phyloP scores from a whole-genome alignment of 208 protist genomes.

The Herpetomonas muscarum region DNA sequence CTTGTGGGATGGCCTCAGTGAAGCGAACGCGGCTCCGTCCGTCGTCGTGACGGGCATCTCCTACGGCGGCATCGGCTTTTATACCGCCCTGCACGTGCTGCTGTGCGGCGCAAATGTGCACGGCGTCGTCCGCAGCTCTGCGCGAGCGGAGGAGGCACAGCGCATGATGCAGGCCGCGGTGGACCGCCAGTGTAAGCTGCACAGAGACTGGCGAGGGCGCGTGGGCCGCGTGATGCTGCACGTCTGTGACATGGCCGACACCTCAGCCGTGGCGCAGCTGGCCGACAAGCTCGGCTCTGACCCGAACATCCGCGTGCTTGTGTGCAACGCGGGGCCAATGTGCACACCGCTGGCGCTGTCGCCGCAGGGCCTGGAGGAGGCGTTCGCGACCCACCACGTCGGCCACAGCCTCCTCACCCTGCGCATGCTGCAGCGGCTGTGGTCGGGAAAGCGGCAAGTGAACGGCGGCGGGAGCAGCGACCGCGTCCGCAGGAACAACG shows the following conservation, averaged over 20 bases:
- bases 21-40: constrained; percentile 25
- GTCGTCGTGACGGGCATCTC: constrained; percentile 62
- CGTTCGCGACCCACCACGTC: constrained; percentile 54
- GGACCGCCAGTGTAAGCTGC: constrained; percentile 48
- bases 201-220: constrained; percentile 48
- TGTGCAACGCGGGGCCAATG: constrained; percentile 47
- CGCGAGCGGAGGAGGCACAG: constrained; percentile 21
- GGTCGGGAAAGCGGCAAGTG: too few relatives aligned
- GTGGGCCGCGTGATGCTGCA: constrained; percentile 41
- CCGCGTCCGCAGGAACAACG: too few relatives aligned
- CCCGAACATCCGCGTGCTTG: constrained; percentile 43
- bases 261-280: constrained; percentile 34
- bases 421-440: constrained; percentile 39
- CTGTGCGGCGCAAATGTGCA: constrained; percentile 71
- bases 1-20: constrained; percentile 50
- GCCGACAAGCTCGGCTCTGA: constrained; percentile 33
- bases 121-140: constrained; percentile 35
- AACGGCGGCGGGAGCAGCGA: too few relatives aligned
- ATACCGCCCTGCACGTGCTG: constrained; percentile 56
- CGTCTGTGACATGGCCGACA: constrained; percentile 61
- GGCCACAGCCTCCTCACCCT: constrained; percentile 59
- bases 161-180: constrained; percentile 39
- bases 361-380: constrained; percentile 46
- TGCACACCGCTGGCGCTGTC: constrained; percentile 31
- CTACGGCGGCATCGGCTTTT: constrained; percentile 69